Percentiles rank a stretch among this genome's conserved stretches.
These are phyloP conservation scores for Lagenaria siceraria DNA, from an alignment of 306 rosid genomes.

Conservation along the genomic window DNA sequence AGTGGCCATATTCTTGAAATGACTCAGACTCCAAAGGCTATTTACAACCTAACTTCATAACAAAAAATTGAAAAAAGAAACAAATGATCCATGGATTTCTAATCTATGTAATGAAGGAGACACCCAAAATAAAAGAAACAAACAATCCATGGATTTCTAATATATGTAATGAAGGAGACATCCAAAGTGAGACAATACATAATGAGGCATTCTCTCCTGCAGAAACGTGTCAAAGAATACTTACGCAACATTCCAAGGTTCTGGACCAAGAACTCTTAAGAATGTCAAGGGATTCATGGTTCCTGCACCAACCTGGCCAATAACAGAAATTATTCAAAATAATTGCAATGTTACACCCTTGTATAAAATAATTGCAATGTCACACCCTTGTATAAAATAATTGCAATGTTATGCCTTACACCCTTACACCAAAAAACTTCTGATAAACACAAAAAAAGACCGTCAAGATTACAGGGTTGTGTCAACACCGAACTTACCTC, in stretches of 20 bases:
- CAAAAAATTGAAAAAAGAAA: neutral
- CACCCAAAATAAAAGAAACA: neutral
- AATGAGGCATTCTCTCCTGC: neutral
- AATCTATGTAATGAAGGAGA: neutral
- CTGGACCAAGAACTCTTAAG: constrained; percentile 97
- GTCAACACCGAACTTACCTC: constrained; percentile 38
- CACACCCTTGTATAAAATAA: no score
- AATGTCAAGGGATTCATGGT: constrained; percentile 97
- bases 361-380: no score
- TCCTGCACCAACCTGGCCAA: constrained; percentile 94
- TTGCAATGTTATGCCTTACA: no score
- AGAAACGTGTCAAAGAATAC: constrained; percentile 25
- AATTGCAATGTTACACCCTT: neutral
- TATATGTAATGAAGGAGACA: neutral
- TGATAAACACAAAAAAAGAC: neutral
- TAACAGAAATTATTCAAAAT: neutral
- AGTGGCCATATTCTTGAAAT: neutral
- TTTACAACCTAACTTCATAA: neutral
- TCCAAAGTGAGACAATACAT: neutral
- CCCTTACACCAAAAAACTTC: neutral
- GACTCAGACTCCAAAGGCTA: neutral
- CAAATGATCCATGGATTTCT: neutral
- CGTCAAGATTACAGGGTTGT: neutral
- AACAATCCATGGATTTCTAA: neutral
- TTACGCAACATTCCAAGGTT: constrained; percentile 99